Conservation (phyloP, 768 basidiomycete genomes). For the Boletellus ananiceps region DNA sequence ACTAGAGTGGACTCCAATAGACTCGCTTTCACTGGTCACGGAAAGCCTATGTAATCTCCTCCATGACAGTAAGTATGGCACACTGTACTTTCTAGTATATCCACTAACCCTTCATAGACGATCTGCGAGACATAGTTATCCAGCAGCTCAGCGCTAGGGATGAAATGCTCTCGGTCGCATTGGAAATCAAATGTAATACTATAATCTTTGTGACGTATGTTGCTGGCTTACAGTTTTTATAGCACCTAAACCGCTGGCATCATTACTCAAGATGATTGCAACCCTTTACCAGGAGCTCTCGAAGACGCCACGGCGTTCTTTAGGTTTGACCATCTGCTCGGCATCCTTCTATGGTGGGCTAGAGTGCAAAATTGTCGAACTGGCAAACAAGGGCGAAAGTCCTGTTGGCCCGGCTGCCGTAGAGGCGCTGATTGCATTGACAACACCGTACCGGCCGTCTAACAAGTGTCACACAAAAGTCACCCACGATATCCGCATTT, state of each 20-base stretch:
- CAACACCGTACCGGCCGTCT: neutral
- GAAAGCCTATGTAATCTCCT: too few species aligned
- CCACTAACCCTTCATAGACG: neutral
- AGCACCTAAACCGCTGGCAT: slow-evolving; percentile 1
- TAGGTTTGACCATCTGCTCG: too few species aligned
- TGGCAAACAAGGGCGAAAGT: neutral
- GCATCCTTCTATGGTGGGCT: neutral
- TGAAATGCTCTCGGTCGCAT: neutral
- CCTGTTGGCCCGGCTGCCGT: slow-evolving; percentile 5
- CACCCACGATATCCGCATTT: neutral
- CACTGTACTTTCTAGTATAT: neutral
- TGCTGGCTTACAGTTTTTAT: neutral
- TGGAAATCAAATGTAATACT: slow-evolving; percentile 3
- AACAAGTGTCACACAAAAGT: neutral
- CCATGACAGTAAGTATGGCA: too few species aligned
- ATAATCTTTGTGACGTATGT: neutral
- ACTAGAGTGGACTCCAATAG: too few species aligned
- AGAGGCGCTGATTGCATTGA: slow-evolving; percentile 3
- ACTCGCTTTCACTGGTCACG: too few species aligned
- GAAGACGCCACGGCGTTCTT: too few species aligned
- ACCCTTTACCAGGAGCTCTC: neutral
- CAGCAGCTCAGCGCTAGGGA: neutral
- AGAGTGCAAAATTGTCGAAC: neutral
- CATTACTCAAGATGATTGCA: slow-evolving; percentile 2
- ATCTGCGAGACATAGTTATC: neutral